Base-by-base conservation (phyloP, 257 asterid genomes). In the Osmanthus fragrans region DNA sequence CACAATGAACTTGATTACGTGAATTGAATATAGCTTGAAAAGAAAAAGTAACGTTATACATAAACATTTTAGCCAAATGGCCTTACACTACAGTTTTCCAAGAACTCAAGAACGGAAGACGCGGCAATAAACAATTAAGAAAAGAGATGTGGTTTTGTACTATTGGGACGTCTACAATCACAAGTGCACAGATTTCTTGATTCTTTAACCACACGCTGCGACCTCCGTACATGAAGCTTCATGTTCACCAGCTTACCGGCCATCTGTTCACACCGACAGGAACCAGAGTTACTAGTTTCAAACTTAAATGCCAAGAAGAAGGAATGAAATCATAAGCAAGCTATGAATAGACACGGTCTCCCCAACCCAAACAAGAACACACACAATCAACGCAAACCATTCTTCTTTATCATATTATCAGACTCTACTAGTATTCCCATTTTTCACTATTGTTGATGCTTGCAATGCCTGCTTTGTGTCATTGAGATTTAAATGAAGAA, bases 231-330 rank as follows among this genome's bases (percentile, higher is more conserved):
- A 27, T 93, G 97, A 72, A 96, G 99, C 90, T 88, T 93, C 78
- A 93, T 82, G 90, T 92, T 96, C 51, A 86, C 86, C 88, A 93
- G 73, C 89, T 96, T 96, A 30, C 97, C 99, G 33, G 92, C 92
- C 72, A 96, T 89, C 99, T 96, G 94, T 76, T 74, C 70, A 80
- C 71, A 78, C 76, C 47, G 75, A 39, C 70, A 83, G 40, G 54
- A 73, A 72, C 36, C 39, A 60, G 56, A 37, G 37, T 10, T n/a
- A 47, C 7, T 64, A 80, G 72, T 32, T 63, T 33, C 40, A 66
- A 73, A 68, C 49, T 19, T 13, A 45, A 19, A 70, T 37, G 73
- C 30, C 79, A 3, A 12, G 49, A 16, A 56, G 65, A 7, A 58
- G 30, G 66, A 58, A 58, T 21, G 13, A 58, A 58, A n/a, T n/a